phyloP scores from a whole-genome alignment of 2,329 filamentous ascomycete species.

The Verticillium zaregamsianum region DNA sequence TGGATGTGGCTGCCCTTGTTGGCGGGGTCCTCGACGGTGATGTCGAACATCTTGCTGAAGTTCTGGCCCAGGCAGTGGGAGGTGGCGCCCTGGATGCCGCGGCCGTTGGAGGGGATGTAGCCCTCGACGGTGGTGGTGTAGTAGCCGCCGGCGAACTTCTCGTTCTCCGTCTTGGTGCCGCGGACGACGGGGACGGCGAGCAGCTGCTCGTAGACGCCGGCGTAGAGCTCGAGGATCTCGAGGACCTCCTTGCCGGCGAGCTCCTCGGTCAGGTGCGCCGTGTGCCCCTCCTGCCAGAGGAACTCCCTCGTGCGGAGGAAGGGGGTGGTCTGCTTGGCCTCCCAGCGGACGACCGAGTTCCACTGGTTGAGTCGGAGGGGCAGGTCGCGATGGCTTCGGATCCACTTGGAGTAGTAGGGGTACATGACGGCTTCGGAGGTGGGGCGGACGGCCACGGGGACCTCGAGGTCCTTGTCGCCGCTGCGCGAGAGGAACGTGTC shows the following conservation, averaged over 20 bases:
- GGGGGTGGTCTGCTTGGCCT: conserved; percentile 86
- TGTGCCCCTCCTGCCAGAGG: conserved; percentile 95
- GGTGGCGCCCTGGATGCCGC: conserved; percentile 94
- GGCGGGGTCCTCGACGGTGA: conserved; percentile 88
- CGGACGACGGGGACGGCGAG: conserved; percentile 93
- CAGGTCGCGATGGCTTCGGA: conserved; percentile 91
- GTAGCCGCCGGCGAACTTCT: conserved; percentile 95
- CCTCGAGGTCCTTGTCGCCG: conserved; percentile 89
- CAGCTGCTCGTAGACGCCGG: conserved; percentile 86
- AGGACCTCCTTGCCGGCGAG: conserved; percentile 81
- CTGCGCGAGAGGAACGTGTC: conserved; percentile 39
- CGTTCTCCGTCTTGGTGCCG: conserved; percentile 92
- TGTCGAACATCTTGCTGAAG: conserved; percentile 99
- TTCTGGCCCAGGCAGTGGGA: conserved; percentile 95
- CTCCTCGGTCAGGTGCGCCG: conserved; percentile 80
- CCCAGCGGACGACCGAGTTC: conserved; percentile 92
- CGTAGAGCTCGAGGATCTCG: conserved; percentile 90
- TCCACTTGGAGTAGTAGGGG: conserved; percentile 94
- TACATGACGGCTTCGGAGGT: conserved; percentile 84
- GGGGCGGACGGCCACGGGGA: conserved; percentile 63
- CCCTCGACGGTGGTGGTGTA: conserved; percentile 97
- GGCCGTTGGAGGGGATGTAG: conserved; percentile 91
- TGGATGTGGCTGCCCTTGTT: conserved; percentile 76
- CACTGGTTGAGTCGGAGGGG: conserved; percentile 95
- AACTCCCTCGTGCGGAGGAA: conserved; percentile 95